phyloP scores from a whole-genome alignment of 1,139 yeast species.

The Debaryomyces coudertii region DNA sequence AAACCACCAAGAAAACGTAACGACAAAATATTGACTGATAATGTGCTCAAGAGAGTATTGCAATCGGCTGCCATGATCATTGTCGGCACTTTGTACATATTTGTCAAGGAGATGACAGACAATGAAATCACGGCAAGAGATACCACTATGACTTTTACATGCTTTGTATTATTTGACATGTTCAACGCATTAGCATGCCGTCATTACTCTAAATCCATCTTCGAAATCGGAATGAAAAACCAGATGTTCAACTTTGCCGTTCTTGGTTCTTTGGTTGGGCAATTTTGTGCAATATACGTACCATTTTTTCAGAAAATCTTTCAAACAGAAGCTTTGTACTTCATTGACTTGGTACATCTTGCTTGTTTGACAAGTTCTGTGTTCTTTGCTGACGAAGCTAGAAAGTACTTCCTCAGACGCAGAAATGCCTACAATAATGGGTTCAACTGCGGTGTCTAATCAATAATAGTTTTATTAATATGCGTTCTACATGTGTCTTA shows the following conservation, averaged over 20 bases:
- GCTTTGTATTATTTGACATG: slow-evolving; percentile 94
- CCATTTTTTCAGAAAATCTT: slow-evolving; percentile 90
- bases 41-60: slow-evolving; percentile 70
- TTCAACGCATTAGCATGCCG: slow-evolving; percentile 94
- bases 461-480: background rate
- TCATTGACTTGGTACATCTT: slow-evolving; percentile 69
- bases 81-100: slow-evolving; percentile 82
- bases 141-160: slow-evolving; percentile 98
- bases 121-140: slow-evolving; percentile 86
- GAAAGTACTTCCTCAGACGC: slow-evolving; percentile 49
- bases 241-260: slow-evolving; percentile 93
- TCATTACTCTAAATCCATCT: slow-evolving; percentile 78
- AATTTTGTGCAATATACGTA: slow-evolving; percentile 86
- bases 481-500: background rate
- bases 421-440: slow-evolving; percentile 6
- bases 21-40: slow-evolving; percentile 75
- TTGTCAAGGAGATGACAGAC: slow-evolving; percentile 81
- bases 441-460: slow-evolving; percentile 5
- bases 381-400: slow-evolving; percentile 79
- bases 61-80: slow-evolving; percentile 74
- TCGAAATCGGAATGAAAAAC: slow-evolving; percentile 76
- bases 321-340: slow-evolving; percentile 86
- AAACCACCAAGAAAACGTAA: slow-evolving; percentile 89
- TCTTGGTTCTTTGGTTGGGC: slow-evolving; percentile 88
- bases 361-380: slow-evolving; percentile 73